Conservation (phyloP, 192 early-diverging fungal genomes). For the Thamnidium elegans region DNA sequence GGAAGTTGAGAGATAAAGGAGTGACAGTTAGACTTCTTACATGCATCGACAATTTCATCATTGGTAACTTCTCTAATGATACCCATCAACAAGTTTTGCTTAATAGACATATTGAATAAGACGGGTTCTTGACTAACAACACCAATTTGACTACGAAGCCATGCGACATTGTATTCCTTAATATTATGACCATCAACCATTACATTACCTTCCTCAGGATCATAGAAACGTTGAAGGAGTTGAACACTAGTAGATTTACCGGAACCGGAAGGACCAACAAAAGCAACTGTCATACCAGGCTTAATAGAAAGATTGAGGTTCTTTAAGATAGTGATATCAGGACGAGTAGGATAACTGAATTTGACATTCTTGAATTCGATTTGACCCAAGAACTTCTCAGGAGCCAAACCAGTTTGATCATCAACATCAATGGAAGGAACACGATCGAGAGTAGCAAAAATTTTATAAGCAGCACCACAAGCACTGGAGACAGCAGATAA, state of each 20-base stretch:
- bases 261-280: constrained; percentile 86
- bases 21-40: constrained; percentile 70
- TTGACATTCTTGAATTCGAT: constrained; percentile 75
- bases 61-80: constrained; percentile 53
- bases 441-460: constrained; percentile 83
- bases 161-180: constrained; percentile 74
- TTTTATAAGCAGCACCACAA: constrained; percentile 75
- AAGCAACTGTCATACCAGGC: constrained; percentile 83
- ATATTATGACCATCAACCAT: constrained; percentile 74
- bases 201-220: constrained; percentile 53
- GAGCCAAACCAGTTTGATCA: constrained; percentile 41
- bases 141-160: constrained; percentile 83
- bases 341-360: constrained; percentile 84
- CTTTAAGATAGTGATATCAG: constrained; percentile 77
- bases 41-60: constrained; percentile 69
- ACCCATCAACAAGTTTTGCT: constrained; percentile 81
- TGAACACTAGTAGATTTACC: constrained; percentile 86
- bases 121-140: constrained; percentile 92
- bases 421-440: constrained; percentile 71
- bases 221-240: constrained; percentile 87
- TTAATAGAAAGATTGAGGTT: constrained; percentile 65
- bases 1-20: constrained; percentile 85
- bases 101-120: constrained; percentile 73
- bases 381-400: constrained; percentile 52
- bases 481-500: constrained; percentile 73